Conservation (phyloP, 345 rosid species). For the Excoecaria cochinchinensis region DNA sequence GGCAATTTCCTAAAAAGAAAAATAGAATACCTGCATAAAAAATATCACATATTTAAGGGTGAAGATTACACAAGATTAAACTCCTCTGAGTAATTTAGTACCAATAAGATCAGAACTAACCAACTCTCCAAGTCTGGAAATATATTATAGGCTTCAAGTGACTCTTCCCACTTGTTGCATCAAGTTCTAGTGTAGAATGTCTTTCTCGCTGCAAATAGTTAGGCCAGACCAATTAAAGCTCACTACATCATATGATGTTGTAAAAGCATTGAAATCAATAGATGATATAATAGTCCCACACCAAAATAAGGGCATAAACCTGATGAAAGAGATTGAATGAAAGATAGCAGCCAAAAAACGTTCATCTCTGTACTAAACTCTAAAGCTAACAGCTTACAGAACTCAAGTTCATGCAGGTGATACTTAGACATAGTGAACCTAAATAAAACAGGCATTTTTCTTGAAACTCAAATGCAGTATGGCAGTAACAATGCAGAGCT, state of each 20-base stretch:
- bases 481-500: not conserved
- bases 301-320: not conserved
- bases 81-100: not conserved
- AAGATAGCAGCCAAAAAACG: not conserved
- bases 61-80: slow-evolving; percentile 14
- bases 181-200: slow-evolving; percentile 51
- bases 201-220: slow-evolving; percentile 73
- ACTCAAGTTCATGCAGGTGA: not conserved
- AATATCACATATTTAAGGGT: slow-evolving; percentile 23
- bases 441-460: not conserved
- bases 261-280: not conserved
- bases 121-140: slow-evolving; percentile 97
- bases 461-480: not conserved
- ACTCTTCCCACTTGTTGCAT: slow-evolving; percentile 60
- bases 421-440: not conserved
- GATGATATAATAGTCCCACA: not conserved
- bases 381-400: not conserved
- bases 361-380: not conserved
- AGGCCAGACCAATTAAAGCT: slow-evolving; percentile 24
- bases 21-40: slow-evolving; percentile 70
- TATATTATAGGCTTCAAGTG: slow-evolving; percentile 72
- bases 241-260: not conserved
- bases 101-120: slow-evolving; percentile 44
- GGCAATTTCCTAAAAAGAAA: slow-evolving; percentile 91
- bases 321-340: not conserved